Evolutionary conservation across 495 filamentous ascomycete species (phyloP).

Genomic region (Aspergillus affinis): DNA sequence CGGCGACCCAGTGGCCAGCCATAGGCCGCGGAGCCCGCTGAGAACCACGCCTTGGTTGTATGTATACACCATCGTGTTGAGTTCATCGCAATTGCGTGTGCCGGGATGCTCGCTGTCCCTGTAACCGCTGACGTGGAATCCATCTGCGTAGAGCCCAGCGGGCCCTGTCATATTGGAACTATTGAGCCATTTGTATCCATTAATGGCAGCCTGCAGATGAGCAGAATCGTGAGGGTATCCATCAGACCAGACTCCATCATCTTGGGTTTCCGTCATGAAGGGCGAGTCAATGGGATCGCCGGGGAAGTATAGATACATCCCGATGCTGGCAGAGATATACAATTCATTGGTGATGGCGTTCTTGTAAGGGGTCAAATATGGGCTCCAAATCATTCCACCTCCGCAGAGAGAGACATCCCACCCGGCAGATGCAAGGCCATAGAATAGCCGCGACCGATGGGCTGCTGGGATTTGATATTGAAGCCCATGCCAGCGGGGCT

Average conservation of each 20-base stretch:
- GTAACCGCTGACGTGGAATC: constrained; percentile 82
- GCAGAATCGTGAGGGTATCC: constrained; percentile 57
- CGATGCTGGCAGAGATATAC: constrained; percentile 77
- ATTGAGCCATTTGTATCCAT: constrained; percentile 81
- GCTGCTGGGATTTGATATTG: constrained; percentile 79
- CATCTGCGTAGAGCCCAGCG: constrained; percentile 80
- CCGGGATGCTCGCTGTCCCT: constrained; percentile 43
- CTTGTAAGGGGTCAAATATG: constrained; percentile 80
- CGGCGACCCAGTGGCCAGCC: constrained; percentile 63
- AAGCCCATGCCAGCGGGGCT: constrained; percentile 64
- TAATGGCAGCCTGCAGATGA: constrained; percentile 68
- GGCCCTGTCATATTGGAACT: constrained; percentile 77
- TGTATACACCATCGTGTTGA: constrained; percentile 88
- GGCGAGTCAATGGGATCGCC: constrained; percentile 73
- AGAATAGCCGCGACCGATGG: constrained; percentile 86
- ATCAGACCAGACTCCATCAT: constrained; percentile 16
- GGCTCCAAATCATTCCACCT: constrained; percentile 94
- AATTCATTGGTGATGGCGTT: constrained; percentile 97
- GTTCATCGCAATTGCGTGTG: constrained; percentile 65
- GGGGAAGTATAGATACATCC: constrained; percentile 90
- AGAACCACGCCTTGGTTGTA: constrained; percentile 98
- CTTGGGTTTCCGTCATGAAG: constrained; percentile 41
- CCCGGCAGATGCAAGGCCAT: constrained; percentile 72
- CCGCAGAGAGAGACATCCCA: constrained; percentile 83
- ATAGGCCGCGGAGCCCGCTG: constrained; percentile 78